Conservation (phyloP, 768 basidiomycete species). For the Termitomyces sp. region DNA sequence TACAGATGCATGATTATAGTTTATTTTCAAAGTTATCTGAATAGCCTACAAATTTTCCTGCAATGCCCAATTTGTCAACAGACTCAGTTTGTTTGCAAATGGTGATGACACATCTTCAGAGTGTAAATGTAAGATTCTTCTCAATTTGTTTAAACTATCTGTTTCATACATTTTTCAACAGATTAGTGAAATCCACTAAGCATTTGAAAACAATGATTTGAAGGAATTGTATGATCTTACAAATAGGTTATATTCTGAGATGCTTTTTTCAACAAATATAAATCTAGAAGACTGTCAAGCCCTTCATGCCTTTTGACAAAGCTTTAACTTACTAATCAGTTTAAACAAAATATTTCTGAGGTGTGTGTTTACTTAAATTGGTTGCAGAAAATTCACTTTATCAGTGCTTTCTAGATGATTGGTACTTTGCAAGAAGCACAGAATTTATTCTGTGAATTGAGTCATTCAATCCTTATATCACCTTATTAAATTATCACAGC, state of each 20-base stretch:
- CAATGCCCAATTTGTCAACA: not conserved
- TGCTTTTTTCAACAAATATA: not conserved
- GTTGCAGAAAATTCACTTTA: too few species aligned
- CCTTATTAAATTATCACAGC: too few species aligned
- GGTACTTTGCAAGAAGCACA: too few species aligned
- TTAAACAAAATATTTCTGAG: too few species aligned
- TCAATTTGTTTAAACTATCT: too few species aligned
- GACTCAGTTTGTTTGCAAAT: not conserved
- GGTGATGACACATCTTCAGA: not conserved
- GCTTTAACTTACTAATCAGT: too few species aligned
- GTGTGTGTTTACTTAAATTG: too few species aligned
- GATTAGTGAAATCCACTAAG: not conserved
- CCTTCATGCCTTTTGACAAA: too few species aligned
- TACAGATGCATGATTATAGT: not conserved
- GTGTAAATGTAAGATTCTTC: not conserved
- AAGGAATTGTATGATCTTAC: not conserved
- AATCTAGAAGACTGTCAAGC: too few species aligned
- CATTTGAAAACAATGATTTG: not conserved
- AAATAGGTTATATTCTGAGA: not conserved
- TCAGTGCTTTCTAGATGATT: too few species aligned
- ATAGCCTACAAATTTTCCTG: not conserved
- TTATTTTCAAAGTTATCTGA: not conserved
- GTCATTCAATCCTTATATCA: too few species aligned
- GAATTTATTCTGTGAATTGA: too few species aligned
- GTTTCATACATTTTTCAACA: not conserved